Evolutionary conservation across 2,329 filamentous ascomycete species (phyloP), one percentile per base, ranked within the genome.

Genomic region (Ilyonectria destructans): DNA sequence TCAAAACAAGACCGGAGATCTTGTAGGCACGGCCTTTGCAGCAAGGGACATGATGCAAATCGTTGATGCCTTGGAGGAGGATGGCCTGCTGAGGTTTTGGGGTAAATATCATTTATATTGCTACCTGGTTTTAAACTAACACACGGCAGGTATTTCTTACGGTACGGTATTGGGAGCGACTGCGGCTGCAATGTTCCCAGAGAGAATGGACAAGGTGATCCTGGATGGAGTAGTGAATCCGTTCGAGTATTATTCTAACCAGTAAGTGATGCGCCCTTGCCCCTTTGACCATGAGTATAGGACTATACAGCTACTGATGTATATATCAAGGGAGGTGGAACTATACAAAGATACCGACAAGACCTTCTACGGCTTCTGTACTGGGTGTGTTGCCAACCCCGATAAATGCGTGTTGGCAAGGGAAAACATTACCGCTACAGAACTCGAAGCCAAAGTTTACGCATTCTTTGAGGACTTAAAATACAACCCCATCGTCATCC

Each of bases 31-130:
- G 0, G 80, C 82, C 0, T 86, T 83, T 67, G 78, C 80, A 0
- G 85, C 80, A 0, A 74, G 84, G 37, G 85, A 87, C 64, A 77
- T 86, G 69, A 81, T 85, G 63, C 62, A 73, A 6, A 80, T 87
- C 58, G 82, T 82, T 0, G 84, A 87, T 57, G 81, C 83, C 1
- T 74, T 84, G 6, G 77, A 73, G 1, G 79, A 81, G 29, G 82
- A 83, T 62, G 79, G 80, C 19, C 56, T 82, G 71, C 65, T 83
- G 6, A 72, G 80, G 10, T 86, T 80, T 67, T 83, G 79, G 80
- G 83, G 82, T 77, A 67, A 56, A 68, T 13, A 10, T 10, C 2
- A 31, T 12, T 4, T 10, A n/a, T 17, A 13, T 48, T 52, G 15
- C 9, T 6, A 6, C 26, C n/a, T 17, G 10, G 31, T 33, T 5